A percentile compares a stretch with the other conserved stretches of the same genome.
Conservation (phyloP, 306 rosid genomes). For the Cucumis cinereus region DNA sequence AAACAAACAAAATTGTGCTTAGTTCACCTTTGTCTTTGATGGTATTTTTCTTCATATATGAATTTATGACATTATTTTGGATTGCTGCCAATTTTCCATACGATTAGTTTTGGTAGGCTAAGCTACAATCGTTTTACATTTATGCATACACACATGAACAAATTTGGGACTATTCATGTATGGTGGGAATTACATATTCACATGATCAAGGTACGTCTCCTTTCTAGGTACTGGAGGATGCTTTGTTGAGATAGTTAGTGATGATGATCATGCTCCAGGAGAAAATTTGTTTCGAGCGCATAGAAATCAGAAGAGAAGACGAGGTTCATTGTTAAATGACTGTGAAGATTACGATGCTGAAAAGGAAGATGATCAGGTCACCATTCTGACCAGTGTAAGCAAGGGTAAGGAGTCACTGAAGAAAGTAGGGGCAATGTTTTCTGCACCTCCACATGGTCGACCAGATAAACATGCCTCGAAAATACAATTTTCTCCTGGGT, state of each 20-base stretch:
- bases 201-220: not conserved
- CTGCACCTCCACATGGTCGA: not conserved
- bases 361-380: not conserved
- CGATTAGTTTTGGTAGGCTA: not conserved
- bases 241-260: constrained; percentile 1
- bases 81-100: not conserved
- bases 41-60: not conserved
- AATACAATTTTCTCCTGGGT: not conserved
- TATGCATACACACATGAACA: not conserved
- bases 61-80: not conserved
- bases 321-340: not conserved
- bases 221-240: constrained; percentile 2
- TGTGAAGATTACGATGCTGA: not conserved
- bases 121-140: not conserved
- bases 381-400: not conserved
- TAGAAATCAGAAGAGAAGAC: constrained; percentile 14
- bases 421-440: not conserved
- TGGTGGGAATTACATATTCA: not conserved
- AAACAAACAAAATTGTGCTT: not conserved
- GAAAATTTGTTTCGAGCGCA: not conserved
- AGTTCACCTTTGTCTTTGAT: not conserved
- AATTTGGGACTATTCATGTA: not conserved
- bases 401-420: not conserved
- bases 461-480: not conserved
- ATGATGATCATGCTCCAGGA: constrained; percentile 9